Conservation (phyloP, 1,284 basidiomycete species). For the Malassezia sp. region DNA sequence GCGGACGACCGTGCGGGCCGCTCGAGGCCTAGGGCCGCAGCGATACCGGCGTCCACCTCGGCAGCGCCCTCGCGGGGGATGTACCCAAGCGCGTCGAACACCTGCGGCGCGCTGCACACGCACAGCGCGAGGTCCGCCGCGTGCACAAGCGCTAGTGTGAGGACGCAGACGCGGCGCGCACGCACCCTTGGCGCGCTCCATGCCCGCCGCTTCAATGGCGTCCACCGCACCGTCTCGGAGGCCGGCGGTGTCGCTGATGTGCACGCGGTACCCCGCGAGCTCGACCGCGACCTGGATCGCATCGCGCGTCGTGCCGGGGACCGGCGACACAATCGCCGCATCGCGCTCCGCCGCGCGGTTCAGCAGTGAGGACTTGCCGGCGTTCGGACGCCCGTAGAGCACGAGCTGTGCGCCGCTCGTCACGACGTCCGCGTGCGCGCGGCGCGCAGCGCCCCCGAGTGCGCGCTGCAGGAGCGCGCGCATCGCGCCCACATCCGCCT, state of each 20-base stretch:
- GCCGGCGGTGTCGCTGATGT: slow-evolving; percentile 73
- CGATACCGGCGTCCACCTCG: neutral
- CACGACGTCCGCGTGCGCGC: slow-evolving; percentile 57
- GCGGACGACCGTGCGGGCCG: neutral
- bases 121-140: slow-evolving; percentile 63
- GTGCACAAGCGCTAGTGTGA: slow-evolving; percentile 52
- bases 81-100: slow-evolving; percentile 35
- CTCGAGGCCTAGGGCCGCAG: neutral
- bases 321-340: slow-evolving; percentile 72
- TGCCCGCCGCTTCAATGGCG: slow-evolving; percentile 67
- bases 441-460: slow-evolving; percentile 41
- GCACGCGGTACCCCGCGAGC: slow-evolving; percentile 64
- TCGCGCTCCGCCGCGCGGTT: slow-evolving; percentile 72
- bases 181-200: slow-evolving; percentile 60
- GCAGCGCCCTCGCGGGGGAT: slow-evolving; percentile 4
- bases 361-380: slow-evolving; percentile 71
- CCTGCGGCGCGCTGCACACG: slow-evolving; percentile 59
- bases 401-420: slow-evolving; percentile 67
- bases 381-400: slow-evolving; percentile 80
- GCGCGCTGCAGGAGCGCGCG: slow-evolving; percentile 7
- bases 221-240: slow-evolving; percentile 54
- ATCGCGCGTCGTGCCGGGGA: slow-evolving; percentile 78
- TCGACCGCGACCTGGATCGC: slow-evolving; percentile 70
- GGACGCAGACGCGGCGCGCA: slow-evolving; percentile 48
- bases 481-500: neutral